These are phyloP conservation scores for Metarhizium anisopliae DNA, from an alignment of 2,329 filamentous ascomycete genomes.

Conservation along the genomic window DNA sequence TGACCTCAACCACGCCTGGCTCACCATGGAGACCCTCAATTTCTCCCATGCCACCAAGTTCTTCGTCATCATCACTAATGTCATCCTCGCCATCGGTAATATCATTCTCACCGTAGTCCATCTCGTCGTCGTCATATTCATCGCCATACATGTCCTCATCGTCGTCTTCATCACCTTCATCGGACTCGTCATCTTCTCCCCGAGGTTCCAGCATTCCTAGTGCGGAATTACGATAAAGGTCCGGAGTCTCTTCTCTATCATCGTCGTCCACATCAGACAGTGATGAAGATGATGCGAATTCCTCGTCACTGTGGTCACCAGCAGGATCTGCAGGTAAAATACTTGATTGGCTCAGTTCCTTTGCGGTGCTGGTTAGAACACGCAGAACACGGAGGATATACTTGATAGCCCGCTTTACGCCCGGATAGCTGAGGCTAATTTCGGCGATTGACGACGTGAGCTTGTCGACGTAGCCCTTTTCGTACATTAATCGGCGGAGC, in stretches of 20 bases:
- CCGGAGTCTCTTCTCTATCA: slow-evolving; percentile 87
- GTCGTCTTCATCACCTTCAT: slow-evolving; percentile 62
- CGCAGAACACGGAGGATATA: slow-evolving; percentile 89
- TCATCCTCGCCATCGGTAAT: slow-evolving; percentile 76
- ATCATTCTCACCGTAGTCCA: slow-evolving; percentile 82
- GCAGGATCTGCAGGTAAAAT: slow-evolving; percentile 60
- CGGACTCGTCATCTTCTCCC: slow-evolving; percentile 72
- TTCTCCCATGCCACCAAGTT: slow-evolving; percentile 72
- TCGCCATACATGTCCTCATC: slow-evolving; percentile 92
- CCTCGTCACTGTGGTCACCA: slow-evolving; percentile 67
- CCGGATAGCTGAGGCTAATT: slow-evolving; percentile 88
- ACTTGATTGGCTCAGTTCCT: slow-evolving; percentile 73
- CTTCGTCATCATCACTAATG: slow-evolving; percentile 83
- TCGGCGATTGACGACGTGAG: slow-evolving; percentile 89
- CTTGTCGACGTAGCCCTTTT: slow-evolving; percentile 88
- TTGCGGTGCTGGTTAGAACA: slow-evolving; percentile 77
- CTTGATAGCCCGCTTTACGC: slow-evolving; percentile 89
- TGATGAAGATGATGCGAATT: slow-evolving; percentile 79
- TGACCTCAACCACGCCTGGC: slow-evolving; percentile 59
- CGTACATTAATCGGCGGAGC: slow-evolving; percentile 91
- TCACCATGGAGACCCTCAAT: slow-evolving; percentile 67
- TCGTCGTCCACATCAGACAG: slow-evolving; percentile 74
- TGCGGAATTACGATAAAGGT: slow-evolving; percentile 93
- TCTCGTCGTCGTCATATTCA: slow-evolving; percentile 83
- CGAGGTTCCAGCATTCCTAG: slow-evolving; percentile 87